phyloP scores from a whole-genome alignment of 73 alveolate species.

The Paramecium bursaria region DNA sequence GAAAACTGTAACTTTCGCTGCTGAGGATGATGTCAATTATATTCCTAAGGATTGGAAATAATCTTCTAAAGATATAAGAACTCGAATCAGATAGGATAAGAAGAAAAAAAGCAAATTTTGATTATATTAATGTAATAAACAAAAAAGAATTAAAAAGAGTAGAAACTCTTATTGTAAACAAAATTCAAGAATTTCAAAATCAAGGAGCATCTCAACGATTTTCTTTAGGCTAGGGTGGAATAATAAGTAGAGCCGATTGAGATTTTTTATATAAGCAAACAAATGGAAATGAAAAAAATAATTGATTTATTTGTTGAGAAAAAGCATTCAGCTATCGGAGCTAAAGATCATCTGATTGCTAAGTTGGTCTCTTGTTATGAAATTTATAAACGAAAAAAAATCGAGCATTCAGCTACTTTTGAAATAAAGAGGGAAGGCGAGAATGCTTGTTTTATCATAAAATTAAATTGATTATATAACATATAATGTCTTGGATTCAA shows the following conservation, averaged over 20 bases:
- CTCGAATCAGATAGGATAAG: background rate
- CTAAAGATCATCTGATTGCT: slow-evolving; percentile 1
- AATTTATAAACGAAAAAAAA: slow-evolving; percentile 8
- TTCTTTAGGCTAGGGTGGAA: too few species aligned
- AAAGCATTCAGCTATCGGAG: background rate
- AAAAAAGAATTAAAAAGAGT: too few species aligned
- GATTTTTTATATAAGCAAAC: background rate
- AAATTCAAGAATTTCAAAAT: too few species aligned
- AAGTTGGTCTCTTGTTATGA: slow-evolving; percentile 38
- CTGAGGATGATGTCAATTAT: slow-evolving; percentile 31
- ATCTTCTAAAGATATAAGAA: slow-evolving; percentile 4
- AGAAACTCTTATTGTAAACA: too few species aligned
- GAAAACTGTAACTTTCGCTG: slow-evolving; percentile 52
- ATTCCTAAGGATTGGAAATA: slow-evolving; percentile 51
- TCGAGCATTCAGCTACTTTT: background rate
- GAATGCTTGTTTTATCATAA: too few species aligned
- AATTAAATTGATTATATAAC: too few species aligned
- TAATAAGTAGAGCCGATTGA: background rate
- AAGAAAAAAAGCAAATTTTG: background rate
- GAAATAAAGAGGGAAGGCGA: background rate
- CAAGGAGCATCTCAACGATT: too few species aligned
- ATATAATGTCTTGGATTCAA: too few species aligned
- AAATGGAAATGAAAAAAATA: slow-evolving; percentile 21
- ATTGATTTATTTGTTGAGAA: slow-evolving; percentile 24
- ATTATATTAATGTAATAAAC: too few species aligned